Evolutionary conservation across 2,329 filamentous ascomycete genomes (phyloP).

Genomic region (Tolypocladium tundrense): DNA sequence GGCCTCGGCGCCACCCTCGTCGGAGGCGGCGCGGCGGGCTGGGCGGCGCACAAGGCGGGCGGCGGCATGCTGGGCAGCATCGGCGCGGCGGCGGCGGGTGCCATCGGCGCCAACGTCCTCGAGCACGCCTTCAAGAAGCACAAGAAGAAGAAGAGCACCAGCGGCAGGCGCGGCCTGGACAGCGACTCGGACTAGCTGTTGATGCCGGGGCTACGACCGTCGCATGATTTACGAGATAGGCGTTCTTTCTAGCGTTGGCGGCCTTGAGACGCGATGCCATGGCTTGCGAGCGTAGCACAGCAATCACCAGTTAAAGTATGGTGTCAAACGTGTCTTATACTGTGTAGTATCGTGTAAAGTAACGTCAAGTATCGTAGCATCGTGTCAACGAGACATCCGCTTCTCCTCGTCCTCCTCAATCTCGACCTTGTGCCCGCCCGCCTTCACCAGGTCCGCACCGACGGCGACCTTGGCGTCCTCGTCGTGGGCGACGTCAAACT

Average conservation of each 20-base stretch:
- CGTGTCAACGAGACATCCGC: not conserved
- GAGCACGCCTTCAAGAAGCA: slow-evolving; percentile 30
- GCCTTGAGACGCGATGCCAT: too few species aligned
- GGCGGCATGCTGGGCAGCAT: slow-evolving; percentile 40
- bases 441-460: slow-evolving; percentile 21
- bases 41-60: slow-evolving; percentile 42
- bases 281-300: too few species aligned
- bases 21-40: slow-evolving; percentile 44
- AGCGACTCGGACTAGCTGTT: slow-evolving; percentile 16
- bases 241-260: not conserved
- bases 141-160: slow-evolving; percentile 22
- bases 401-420: slow-evolving; percentile 1
- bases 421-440: not conserved
- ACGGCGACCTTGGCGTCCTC: slow-evolving; percentile 36
- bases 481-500: slow-evolving; percentile 40
- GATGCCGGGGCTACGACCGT: too few species aligned
- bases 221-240: too few species aligned
- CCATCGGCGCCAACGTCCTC: slow-evolving; percentile 43
- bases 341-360: too few species aligned
- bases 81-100: slow-evolving; percentile 39
- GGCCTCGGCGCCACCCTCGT: slow-evolving; percentile 44
- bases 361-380: too few species aligned
- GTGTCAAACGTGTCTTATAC: too few species aligned
- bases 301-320: too few species aligned
- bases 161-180: slow-evolving; percentile 8